Evolutionary conservation across 169 alveolate genomes (phyloP), one percentile per base, ranked within the genome.

Genomic region (Theileria luwenshuni): DNA sequence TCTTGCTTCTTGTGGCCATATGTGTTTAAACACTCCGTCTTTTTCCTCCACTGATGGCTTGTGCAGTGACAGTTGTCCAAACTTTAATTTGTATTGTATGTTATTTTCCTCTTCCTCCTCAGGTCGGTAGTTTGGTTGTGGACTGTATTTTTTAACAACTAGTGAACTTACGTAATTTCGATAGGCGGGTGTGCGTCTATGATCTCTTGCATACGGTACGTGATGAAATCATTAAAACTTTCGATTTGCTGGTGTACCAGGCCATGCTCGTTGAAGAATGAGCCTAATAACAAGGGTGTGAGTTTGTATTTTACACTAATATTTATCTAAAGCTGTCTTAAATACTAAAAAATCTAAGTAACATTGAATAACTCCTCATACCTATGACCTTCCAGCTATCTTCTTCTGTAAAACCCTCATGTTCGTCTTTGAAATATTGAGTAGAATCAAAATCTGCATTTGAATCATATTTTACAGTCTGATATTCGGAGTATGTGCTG

Each of bases 1-100:
- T 47, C 99, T 74, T 1, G 99, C 99, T 69, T 96, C 99, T 83
- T 96, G 96, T 1, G 99, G 99, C 96, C 95, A 94, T 28, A 96
- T 91, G 49, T 90, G 91, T 41, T 90, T 92, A 69, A 92, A 83
- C 19, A 86, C 94, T n/a, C 97, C 97, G 56, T 94, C 97, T 43
- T 87, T 91, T 79, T 96, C 99, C 68, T 86, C 94, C 48, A 92
- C 92, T 27, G 94, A 86, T 5, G 99, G 99, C 52, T 94, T 90
- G 74, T 93, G 95, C 43, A 97, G 92, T 23, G 96, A 90, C 38
- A 96, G 94, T 79, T 97, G 98, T 0, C 96, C 96, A 52, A 97
- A 94, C 76, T 92, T 93, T 30, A 95, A 91, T 33, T 91, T 92
- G 83, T 96, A 97, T 56, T 83, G 76, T 3, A 95, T 88, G 70